These are phyloP conservation scores for Linnemannia schmuckeri DNA, from an alignment of 192 early-diverging fungal genomes.

Conservation along the genomic window DNA sequence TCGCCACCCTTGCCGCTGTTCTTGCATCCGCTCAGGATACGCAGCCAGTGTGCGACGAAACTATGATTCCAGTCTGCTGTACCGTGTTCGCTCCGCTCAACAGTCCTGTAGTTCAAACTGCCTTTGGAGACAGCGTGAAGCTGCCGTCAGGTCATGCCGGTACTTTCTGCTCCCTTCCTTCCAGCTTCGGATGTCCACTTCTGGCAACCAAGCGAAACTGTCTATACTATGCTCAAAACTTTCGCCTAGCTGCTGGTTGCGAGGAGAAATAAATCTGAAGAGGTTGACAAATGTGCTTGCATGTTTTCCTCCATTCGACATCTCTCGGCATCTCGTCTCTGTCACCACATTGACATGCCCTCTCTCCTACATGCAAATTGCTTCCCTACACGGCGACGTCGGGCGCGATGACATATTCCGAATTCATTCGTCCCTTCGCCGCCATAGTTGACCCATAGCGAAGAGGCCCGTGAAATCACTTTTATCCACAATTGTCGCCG, in stretches of 20 bases:
- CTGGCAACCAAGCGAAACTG: background rate
- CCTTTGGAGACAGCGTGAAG: background rate
- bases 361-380: too few relatives aligned
- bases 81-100: background rate
- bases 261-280: background rate
- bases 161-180: background rate
- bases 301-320: too few relatives aligned
- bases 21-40: background rate
- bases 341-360: too few relatives aligned
- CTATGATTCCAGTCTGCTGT: background rate
- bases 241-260: background rate
- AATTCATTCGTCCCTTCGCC: too few relatives aligned
- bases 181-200: background rate
- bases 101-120: background rate
- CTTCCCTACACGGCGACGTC: too few relatives aligned
- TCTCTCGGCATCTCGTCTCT: too few relatives aligned
- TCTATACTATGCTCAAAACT: background rate
- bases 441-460: too few relatives aligned
- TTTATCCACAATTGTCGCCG: too few relatives aligned
- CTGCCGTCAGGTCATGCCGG: background rate
- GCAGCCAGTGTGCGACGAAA: background rate
- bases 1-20: background rate
- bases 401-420: too few relatives aligned
- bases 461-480: too few relatives aligned
- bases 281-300: background rate